Evolutionary conservation across 2,329 filamentous ascomycete genomes (phyloP).

Genomic region (Colletotrichum gloeosporioides): DNA sequence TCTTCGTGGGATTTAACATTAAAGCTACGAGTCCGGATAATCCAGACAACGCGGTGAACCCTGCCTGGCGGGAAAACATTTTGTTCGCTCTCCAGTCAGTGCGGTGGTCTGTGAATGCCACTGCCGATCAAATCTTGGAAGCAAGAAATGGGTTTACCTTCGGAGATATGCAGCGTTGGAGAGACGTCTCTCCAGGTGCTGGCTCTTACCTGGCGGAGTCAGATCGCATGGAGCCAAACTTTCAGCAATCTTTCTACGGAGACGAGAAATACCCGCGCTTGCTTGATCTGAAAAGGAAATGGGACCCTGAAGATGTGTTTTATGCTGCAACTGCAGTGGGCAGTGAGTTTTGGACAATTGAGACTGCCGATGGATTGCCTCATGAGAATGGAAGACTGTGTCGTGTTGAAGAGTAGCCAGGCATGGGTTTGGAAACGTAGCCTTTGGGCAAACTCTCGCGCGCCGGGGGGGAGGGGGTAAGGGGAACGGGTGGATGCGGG

Average conservation of each 20-base stretch:
- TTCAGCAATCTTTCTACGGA: constrained; percentile 33
- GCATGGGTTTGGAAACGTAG: not conserved
- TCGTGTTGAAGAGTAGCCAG: not conserved
- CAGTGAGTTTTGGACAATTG: constrained; percentile 28
- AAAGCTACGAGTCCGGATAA: constrained; percentile 13
- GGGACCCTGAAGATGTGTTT: constrained; percentile 33
- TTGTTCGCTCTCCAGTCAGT: constrained; percentile 35
- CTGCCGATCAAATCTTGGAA: not conserved
- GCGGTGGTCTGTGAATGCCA: constrained; percentile 4
- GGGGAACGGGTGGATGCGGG: fast-evolving
- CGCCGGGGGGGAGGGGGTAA: not conserved
- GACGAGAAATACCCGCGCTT: constrained; percentile 29
- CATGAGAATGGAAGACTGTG: constrained; percentile 5
- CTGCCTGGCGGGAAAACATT: constrained; percentile 49
- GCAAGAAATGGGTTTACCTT: constrained; percentile 32
- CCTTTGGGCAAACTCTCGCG: not conserved
- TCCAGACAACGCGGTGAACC: constrained; percentile 41
- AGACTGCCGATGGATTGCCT: not conserved
- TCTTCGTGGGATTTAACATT: constrained; percentile 7
- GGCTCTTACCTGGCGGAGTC: constrained; percentile 35
- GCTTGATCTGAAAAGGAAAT: constrained; percentile 31
- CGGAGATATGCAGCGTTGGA: constrained; percentile 34
- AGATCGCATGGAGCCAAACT: constrained; percentile 34
- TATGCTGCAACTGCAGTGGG: constrained; percentile 32
- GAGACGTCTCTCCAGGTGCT: constrained; percentile 27